Percentiles rank a stretch among this genome's conserved stretches.
phyloP scores from a whole-genome alignment of 2,329 filamentous ascomycete species.

The Paecilomyces niveus region DNA sequence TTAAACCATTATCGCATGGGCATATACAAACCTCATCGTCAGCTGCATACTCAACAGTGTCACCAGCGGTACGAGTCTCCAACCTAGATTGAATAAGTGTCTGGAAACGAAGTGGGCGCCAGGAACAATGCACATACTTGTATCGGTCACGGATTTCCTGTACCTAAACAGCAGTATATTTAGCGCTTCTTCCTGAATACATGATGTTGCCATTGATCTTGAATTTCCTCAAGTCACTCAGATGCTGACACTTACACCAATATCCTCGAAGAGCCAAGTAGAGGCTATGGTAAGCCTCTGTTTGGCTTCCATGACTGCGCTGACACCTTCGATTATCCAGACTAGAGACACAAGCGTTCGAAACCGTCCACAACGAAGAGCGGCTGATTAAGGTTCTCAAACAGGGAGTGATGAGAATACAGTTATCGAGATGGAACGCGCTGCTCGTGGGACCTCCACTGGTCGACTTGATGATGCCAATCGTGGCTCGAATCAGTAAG shows the following conservation, averaged over 20 bases:
- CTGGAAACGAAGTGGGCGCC: neutral
- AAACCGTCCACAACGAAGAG: neutral
- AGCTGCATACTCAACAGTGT: slow-evolving; percentile 13
- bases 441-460: neutral
- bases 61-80: neutral
- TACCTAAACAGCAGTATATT: slow-evolving; percentile 10
- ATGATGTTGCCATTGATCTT: neutral
- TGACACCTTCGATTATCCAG: neutral
- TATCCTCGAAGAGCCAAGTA: slow-evolving; percentile 25
- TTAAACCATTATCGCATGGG: neutral
- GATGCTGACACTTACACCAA: slow-evolving; percentile 16
- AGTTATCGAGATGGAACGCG: neutral
- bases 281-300: slow-evolving; percentile 22
- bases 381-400: neutral
- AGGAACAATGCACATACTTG: slow-evolving; percentile 9
- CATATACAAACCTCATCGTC: slow-evolving; percentile 14
- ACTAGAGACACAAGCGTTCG: neutral
- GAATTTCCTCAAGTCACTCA: neutral
- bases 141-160: slow-evolving; percentile 15
- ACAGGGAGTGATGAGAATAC: neutral
- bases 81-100: neutral
- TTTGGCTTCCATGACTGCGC: slow-evolving; percentile 9
- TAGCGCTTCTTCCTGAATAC: neutral
- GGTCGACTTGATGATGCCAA: neutral
- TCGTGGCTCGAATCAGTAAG: neutral